These are phyloP conservation scores for Psilocybe cubensis DNA, from an alignment of 768 basidiomycete species.

Conservation along the genomic window DNA sequence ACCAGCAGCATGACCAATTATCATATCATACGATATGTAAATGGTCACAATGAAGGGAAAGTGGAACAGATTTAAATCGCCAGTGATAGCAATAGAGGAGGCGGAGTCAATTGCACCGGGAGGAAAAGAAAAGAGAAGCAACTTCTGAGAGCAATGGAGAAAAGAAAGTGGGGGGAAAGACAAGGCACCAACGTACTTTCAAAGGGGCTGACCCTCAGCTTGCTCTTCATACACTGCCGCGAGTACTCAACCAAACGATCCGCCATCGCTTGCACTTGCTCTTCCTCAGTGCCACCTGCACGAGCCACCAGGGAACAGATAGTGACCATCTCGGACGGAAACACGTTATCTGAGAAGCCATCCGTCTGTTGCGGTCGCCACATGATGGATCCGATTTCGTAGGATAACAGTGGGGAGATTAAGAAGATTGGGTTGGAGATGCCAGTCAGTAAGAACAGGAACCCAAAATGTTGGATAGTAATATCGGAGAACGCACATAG, in stretches of 20 bases:
- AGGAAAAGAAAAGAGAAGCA: neutral
- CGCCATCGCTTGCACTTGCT: constrained; percentile 71
- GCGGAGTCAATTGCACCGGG: neutral
- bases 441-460: neutral
- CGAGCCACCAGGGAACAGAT: constrained; percentile 73
- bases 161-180: neutral
- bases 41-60: too few relatives aligned
- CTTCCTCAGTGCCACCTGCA: constrained; percentile 55
- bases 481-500: constrained; percentile 37
- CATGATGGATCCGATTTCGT: neutral
- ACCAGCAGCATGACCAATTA: too few relatives aligned
- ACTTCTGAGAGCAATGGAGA: neutral
- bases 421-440: neutral
- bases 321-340: constrained; percentile 67
- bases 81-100: too few relatives aligned
- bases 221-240: constrained; percentile 69
- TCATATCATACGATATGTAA: too few relatives aligned
- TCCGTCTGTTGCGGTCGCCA: constrained; percentile 45
- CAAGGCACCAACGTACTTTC: constrained; percentile 51
- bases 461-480: neutral
- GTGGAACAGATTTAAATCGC: too few relatives aligned
- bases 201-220: constrained; percentile 70
- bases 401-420: neutral
- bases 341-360: constrained; percentile 64
- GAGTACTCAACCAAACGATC: constrained; percentile 75